These are phyloP conservation scores for Aspergillus nomiae DNA, from an alignment of 2,329 filamentous ascomycete genomes.

Conservation along the genomic window DNA sequence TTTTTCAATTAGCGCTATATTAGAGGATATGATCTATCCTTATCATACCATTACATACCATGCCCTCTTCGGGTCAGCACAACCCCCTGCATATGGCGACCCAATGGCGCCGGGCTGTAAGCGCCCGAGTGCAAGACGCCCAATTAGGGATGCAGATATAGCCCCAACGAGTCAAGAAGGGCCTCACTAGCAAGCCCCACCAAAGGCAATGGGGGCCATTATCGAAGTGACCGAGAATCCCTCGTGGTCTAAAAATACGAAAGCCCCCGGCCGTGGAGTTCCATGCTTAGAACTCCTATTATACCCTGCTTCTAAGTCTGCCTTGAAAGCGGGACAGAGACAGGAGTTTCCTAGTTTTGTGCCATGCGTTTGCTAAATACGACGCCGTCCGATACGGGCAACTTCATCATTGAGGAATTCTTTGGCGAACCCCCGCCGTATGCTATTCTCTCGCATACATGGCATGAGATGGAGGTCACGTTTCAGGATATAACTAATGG, in stretches of 20 bases:
- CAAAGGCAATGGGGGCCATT: background rate
- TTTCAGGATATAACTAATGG: background rate
- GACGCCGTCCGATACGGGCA: background rate
- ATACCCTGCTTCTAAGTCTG: background rate
- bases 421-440: background rate
- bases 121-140: background rate
- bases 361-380: background rate
- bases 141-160: background rate
- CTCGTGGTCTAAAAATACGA: background rate
- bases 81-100: background rate
- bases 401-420: background rate
- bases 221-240: background rate
- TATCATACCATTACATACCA: too few relatives aligned
- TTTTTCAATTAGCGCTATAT: too few relatives aligned
- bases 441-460: slow-evolving; percentile 1
- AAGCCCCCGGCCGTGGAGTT: background rate
- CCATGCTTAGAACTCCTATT: background rate
- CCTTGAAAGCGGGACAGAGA: background rate
- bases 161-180: background rate
- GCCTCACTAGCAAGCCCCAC: background rate
- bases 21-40: too few relatives aligned
- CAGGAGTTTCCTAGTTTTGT: too few relatives aligned
- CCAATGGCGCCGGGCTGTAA: background rate
- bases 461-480: background rate
- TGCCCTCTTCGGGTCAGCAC: background rate